Evolutionary conservation across 495 filamentous ascomycete species (phyloP), one percentile per base, ranked within the genome.

Genomic region (Podospora pseudoanserina): DNA sequence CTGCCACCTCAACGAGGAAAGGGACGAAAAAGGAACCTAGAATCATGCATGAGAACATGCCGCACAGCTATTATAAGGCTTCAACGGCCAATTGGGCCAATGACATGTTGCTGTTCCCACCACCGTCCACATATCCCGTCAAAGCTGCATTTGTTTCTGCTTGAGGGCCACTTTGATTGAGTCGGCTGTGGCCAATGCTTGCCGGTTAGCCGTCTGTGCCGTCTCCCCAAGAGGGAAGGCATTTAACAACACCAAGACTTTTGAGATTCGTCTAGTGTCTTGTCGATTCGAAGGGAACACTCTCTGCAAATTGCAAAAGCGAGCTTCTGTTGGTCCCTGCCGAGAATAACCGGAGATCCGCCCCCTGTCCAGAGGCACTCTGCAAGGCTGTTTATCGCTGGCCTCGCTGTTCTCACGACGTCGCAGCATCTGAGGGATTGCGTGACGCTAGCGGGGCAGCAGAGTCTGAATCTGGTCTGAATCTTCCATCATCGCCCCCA

Each of bases 341-440:
- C 61, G 61, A 63, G 61, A 63, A 49, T 44, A 63, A 49, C 61
- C n/a, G 30, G 61, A 39, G 30, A 49, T 62, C 27, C 5, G 23
- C 7, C 13, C 55, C 55, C 18, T 58, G 55, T n/a, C 23, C 5
- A 13, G n/a, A 19, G 55, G 23, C 55, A 20, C 55, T 58, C n/a
- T 19, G 30, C 60, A 62, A 62, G 55, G 23, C 23, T 58, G 55
- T 58, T 58, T 58, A 26, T 58, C 39, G 39, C 23, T 58, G 55
- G 55, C 55, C 19, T 58, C 55, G 55, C 23, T 26, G 6, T 11
- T 58, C 19, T 23, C 55, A 26, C 55, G 55, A 58, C 55, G 55
- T 58, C 55, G 55, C n/a, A 58, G 55, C 55, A 19, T 58, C 55
- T 20, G 23, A 9, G 55, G 55, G 11, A 58, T 58, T 58, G 55